A percentile compares a stretch with the other conserved stretches of the same genome.
Conservation (phyloP, 1,284 basidiomycete genomes). For the Exobasidium rhododendri region DNA sequence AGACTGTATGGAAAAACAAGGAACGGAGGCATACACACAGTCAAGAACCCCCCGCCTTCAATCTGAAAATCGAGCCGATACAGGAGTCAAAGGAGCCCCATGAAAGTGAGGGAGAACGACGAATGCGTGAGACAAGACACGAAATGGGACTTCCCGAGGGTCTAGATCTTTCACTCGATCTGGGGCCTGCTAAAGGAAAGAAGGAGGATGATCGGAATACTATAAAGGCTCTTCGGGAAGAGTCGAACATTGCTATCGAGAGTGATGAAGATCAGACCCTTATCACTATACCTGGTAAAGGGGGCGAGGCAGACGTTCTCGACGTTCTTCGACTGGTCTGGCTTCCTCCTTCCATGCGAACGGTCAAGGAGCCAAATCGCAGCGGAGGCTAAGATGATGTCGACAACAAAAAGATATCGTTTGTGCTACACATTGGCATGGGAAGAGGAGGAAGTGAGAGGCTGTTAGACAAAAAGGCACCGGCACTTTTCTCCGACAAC, state of each 20-base stretch:
- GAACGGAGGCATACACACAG: neutral
- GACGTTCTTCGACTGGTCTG: slow-evolving; percentile 7
- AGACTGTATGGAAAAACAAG: neutral
- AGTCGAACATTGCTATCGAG: neutral
- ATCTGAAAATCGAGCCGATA: neutral
- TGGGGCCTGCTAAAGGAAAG: neutral
- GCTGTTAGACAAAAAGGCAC: too few species aligned
- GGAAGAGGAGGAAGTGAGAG: too few species aligned
- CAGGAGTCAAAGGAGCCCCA: neutral
- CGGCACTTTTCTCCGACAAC: too few species aligned
- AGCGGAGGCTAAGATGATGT: too few species aligned
- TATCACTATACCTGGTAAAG: neutral
- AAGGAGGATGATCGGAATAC: neutral
- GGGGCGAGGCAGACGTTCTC: slow-evolving; percentile 1
- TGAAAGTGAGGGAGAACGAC: neutral
- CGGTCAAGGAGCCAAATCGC: neutral
- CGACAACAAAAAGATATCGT: too few species aligned
- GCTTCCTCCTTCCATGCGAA: neutral
- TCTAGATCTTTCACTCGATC: slow-evolving; percentile 4
- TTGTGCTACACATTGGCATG: too few species aligned
- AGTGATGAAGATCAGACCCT: neutral
- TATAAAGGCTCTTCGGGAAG: neutral
- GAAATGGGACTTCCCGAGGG: slow-evolving; percentile 6
- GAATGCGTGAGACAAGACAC: slow-evolving; percentile 3
- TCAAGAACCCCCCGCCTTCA: neutral